Conservation (phyloP, 441 rosid genomes). For the Erodium moschatum region DNA sequence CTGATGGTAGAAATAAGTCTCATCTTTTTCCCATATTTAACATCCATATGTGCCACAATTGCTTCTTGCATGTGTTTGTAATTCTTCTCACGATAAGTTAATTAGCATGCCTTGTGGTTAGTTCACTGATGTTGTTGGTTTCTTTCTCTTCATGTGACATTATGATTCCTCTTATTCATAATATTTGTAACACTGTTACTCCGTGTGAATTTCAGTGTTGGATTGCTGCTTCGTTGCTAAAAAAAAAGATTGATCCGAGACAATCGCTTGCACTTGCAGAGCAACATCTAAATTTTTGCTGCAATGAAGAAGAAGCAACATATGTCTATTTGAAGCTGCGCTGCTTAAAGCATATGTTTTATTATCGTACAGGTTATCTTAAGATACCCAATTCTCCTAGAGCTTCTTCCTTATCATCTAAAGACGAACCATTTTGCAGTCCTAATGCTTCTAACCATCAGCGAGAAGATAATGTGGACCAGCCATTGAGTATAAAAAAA, state of each 20-base stretch:
- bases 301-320: constrained; percentile 61
- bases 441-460: constrained; percentile 19
- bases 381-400: constrained; percentile 27
- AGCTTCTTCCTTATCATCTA: constrained; percentile 25
- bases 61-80: background rate
- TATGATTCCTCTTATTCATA: background rate
- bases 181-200: constrained; percentile 4
- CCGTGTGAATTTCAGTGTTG: constrained; percentile 47
- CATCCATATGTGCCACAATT: background rate
- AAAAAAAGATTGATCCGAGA: constrained; percentile 51
- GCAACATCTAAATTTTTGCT: constrained; percentile 47
- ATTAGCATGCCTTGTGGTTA: background rate
- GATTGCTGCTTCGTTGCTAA: constrained; percentile 66
- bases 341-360: constrained; percentile 54
- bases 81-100: background rate
- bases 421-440: constrained; percentile 19
- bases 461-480: constrained; percentile 25
- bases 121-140: background rate
- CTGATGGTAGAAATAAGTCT: background rate
- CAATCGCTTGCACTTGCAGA: constrained; percentile 63
- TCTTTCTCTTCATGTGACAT: background rate
- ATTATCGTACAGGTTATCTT: constrained; percentile 27
- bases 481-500: constrained; percentile 20
- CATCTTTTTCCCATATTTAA: background rate
- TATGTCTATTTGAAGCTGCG: constrained; percentile 43